Evolutionary conservation across 768 basidiomycete genomes (phyloP).

Genomic region (Boletus barrowsii): DNA sequence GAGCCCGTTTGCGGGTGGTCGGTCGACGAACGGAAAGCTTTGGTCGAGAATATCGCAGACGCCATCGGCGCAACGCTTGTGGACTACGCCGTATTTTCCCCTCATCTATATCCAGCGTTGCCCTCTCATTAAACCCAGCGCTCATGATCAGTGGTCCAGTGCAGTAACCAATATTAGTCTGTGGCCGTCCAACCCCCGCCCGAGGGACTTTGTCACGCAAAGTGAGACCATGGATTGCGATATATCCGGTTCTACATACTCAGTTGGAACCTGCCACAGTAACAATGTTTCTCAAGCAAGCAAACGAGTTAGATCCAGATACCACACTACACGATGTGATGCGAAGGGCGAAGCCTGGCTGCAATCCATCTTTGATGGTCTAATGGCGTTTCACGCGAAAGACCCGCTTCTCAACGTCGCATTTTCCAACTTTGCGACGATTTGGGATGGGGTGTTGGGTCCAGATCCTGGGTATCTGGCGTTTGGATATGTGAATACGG

Average conservation of each 20-base stretch:
- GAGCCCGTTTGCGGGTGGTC: slow-evolving; percentile 45
- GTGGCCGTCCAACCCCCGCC: slow-evolving; percentile 49
- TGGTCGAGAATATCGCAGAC: slow-evolving; percentile 48
- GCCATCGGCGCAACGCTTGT: slow-evolving; percentile 39
- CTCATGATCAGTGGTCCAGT: slow-evolving; percentile 29
- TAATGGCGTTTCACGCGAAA: slow-evolving; percentile 34
- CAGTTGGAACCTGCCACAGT: no score
- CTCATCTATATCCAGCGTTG: not conserved
- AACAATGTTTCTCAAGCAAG: no score
- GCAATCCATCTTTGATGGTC: slow-evolving; percentile 43
- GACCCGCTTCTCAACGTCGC: slow-evolving; percentile 32
- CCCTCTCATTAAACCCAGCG: no score
- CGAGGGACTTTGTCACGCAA: slow-evolving; percentile 44
- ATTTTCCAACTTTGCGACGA: no score
- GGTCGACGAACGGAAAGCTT: slow-evolving; percentile 48
- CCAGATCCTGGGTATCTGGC: slow-evolving; percentile 41
- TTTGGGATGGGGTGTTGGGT: slow-evolving; percentile 48
- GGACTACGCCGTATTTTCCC: slow-evolving; percentile 47
- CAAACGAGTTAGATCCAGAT: no score
- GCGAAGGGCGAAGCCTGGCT: slow-evolving; percentile 46
- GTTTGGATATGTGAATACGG: slow-evolving; percentile 46
- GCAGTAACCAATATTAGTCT: slow-evolving; percentile 46
- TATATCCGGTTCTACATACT: no score
- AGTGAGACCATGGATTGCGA: no score
- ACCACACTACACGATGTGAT: slow-evolving; percentile 13